phyloP scores from a whole-genome alignment of 2,329 filamentous ascomycete genomes.

The Sporothrix schenckii region DNA sequence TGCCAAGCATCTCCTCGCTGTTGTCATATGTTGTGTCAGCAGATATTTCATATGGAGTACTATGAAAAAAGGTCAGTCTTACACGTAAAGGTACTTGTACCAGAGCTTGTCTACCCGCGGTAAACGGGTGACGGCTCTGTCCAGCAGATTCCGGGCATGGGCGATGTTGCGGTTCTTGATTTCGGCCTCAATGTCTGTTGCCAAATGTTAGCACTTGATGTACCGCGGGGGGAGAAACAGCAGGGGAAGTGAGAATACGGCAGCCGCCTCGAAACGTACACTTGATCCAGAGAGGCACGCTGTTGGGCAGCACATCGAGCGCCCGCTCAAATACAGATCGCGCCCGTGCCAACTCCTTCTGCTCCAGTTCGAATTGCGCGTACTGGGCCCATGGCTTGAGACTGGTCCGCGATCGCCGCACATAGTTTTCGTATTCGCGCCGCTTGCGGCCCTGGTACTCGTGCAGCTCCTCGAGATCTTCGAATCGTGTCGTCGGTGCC shows the following conservation, averaged over 20 bases:
- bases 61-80: background rate
- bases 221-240: constrained; percentile 43
- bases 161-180: constrained; percentile 97
- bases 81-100: constrained; percentile 83
- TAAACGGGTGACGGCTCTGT: constrained; percentile 89
- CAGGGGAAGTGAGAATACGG: constrained; percentile 38
- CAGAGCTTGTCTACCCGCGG: constrained; percentile 94
- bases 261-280: background rate
- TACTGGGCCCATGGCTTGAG: constrained; percentile 99
- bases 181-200: constrained; percentile 78
- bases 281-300: constrained; percentile 79
- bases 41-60: background rate
- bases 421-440: constrained; percentile 97
- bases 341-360: constrained; percentile 93
- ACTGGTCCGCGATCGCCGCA: constrained; percentile 88
- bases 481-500: constrained; percentile 91
- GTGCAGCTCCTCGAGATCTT: constrained; percentile 95
- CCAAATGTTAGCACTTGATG: constrained; percentile 52
- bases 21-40: background rate
- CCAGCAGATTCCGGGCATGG: constrained; percentile 90
- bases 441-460: constrained; percentile 95
- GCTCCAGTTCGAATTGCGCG: constrained; percentile 94
- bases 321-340: constrained; percentile 93
- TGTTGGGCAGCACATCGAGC: constrained; percentile 86
- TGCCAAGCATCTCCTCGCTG: constrained; percentile 89